Evolutionary conservation across 2,329 filamentous ascomycete genomes (phyloP), one percentile per base, ranked within the genome.

Genomic region (Stachybotrys chlorohalonatus): DNA sequence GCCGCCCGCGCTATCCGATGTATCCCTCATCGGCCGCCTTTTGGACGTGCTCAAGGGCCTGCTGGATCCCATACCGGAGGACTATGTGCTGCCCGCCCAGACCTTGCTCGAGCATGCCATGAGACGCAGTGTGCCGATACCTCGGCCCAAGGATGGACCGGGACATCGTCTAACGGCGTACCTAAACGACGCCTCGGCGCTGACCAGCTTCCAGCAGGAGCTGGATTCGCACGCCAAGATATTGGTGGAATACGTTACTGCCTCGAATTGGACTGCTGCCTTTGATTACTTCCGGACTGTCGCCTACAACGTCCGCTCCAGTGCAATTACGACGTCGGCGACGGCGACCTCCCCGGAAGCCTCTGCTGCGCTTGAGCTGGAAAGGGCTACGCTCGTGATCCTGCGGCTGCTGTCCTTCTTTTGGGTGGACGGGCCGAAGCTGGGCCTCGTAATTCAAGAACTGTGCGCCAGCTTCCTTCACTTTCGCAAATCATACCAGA

Each of bases 391-490:
- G 2, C 71, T 86, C 11, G 74, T 82, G 16, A 73, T 81, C 11
- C 67, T 87, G 51, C 77, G 82, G 45, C 73, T 86, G 39, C 70
- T 87, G 31, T 79, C 82, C 15, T 85, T 79, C 63, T 80, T 85
- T 60, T 86, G 83, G 81, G 79, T 86, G 17, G 83, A 87, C 62
- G 75, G 75, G 47, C 73, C 76, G 49, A 86, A 85, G 68, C 73
- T 88, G 13, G 78, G 81, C 46, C 67, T 80, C 17, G 64, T 87
- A 53, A 78, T 87, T 45, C 82, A 86, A 60, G 85, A 88, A 67
- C 73, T 87, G 45, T 85, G 82, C 64, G 83, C 82, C 24, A 83
- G 78, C 63, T 87, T 86, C 65, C 73, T 87, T 49, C 84, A 87
- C 64, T 81, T 87, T 57, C 78, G 82, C 58, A 84, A 81, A 60